Conservation (phyloP, 176 grass and related monocot species). For the Avena sativa region DNA sequence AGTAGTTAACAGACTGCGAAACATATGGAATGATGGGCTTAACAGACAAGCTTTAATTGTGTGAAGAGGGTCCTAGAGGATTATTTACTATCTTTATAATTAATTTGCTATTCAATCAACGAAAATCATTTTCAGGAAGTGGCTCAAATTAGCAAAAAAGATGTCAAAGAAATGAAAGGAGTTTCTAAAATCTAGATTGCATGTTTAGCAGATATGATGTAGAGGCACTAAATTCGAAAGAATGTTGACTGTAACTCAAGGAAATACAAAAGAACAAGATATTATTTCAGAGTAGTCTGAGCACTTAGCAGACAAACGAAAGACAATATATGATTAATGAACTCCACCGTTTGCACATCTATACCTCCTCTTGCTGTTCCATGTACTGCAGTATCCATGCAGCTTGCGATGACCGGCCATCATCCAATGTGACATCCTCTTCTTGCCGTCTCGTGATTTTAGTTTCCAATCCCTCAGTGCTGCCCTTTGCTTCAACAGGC, state of each 20-base stretch:
- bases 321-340: conserved; percentile 13
- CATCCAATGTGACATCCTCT: conserved; percentile 73
- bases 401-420: conserved; percentile 68
- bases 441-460: conserved; percentile 52
- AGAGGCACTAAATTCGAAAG: conserved; percentile 1
- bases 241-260: background rate
- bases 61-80: conserved; percentile 11
- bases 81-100: conserved; percentile 12
- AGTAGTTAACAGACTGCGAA: background rate
- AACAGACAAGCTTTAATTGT: conserved; percentile 34
- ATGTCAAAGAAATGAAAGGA: conserved; percentile 4
- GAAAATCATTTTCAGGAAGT: conserved; percentile 9
- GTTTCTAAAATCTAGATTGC: conserved; percentile 14
- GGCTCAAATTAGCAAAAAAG: background rate
- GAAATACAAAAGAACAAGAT: background rate
- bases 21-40: conserved; percentile 17
- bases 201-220: conserved; percentile 17
- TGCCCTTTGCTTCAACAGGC: conserved; percentile 49
- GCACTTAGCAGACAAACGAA: conserved; percentile 8
- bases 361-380: conserved; percentile 91
- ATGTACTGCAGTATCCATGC: conserved; percentile 96
- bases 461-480: conserved; percentile 52
- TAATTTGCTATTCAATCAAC: conserved; percentile 2
- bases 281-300: conserved; percentile 4
- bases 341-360: background rate